Conservation (phyloP, 2,329 filamentous ascomycete genomes). For the Colletotrichum melonis region DNA sequence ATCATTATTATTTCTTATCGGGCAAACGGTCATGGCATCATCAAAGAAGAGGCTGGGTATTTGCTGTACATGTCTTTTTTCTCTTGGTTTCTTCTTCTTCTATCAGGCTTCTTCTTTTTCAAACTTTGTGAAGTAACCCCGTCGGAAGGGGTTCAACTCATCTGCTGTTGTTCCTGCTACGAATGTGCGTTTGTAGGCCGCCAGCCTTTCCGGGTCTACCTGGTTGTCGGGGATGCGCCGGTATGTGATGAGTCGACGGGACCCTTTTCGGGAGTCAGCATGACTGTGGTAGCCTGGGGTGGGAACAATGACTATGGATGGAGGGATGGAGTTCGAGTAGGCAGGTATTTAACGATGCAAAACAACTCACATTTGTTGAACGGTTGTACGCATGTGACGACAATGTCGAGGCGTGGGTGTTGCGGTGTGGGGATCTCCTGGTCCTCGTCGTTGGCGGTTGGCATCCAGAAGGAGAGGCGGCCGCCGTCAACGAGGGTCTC, state of each 20-base stretch:
- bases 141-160: slow-evolving; percentile 70
- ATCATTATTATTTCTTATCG: slow-evolving; percentile 13
- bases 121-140: slow-evolving; percentile 69
- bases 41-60: slow-evolving; percentile 19
- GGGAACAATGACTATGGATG: not conserved
- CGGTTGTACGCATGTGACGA: slow-evolving; percentile 82
- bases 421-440: slow-evolving; percentile 81
- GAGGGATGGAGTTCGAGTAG: too few relatives aligned
- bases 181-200: slow-evolving; percentile 42
- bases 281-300: not conserved
- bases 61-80: slow-evolving; percentile 25
- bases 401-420: slow-evolving; percentile 79
- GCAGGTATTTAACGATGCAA: not conserved
- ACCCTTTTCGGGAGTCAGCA: slow-evolving; percentile 68
- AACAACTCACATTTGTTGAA: slow-evolving; percentile 85
- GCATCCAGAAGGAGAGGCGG: slow-evolving; percentile 96
- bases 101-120: slow-evolving; percentile 45
- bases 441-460: slow-evolving; percentile 84
- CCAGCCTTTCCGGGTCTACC: slow-evolving; percentile 59
- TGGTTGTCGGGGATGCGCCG: slow-evolving; percentile 72
- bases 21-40: slow-evolving; percentile 32
- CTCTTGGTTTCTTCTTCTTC: slow-evolving; percentile 2
- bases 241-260: slow-evolving; percentile 89
- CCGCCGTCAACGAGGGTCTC: slow-evolving; percentile 82
- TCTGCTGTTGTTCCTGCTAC: slow-evolving; percentile 63